Conservation (phyloP, 2,329 filamentous ascomycete species). For the Trichophaea hybrida region DNA sequence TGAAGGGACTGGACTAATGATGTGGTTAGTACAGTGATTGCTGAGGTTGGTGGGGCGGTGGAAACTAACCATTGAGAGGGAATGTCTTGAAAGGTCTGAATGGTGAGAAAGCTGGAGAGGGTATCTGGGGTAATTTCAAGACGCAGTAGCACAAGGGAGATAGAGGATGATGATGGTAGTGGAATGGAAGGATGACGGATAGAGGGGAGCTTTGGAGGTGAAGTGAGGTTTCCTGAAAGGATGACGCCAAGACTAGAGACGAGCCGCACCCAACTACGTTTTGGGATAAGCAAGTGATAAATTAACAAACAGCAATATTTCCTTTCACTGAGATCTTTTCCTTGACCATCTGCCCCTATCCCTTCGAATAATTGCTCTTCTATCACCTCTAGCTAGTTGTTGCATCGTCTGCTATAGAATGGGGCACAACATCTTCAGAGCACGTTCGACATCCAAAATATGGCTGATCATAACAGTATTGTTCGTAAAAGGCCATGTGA, state of each 20-base stretch:
- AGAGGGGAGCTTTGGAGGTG: neutral
- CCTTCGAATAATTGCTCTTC: too few species aligned
- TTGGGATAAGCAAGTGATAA: too few species aligned
- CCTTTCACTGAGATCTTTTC: too few species aligned
- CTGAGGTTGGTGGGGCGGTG: neutral
- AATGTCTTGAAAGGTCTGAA: neutral
- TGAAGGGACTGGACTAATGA: slow-evolving; percentile 19
- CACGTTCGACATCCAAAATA: too few species aligned
- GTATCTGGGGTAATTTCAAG: neutral
- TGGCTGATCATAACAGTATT: neutral
- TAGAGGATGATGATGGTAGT: neutral
- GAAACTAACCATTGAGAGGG: neutral
- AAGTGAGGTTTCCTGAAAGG: neutral
- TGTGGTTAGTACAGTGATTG: neutral
- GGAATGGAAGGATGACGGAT: neutral
- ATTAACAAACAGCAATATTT: too few species aligned
- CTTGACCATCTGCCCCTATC: too few species aligned
- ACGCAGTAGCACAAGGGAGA: neutral
- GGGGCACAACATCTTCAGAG: too few species aligned
- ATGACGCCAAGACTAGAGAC: neutral
- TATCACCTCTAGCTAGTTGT: too few species aligned
- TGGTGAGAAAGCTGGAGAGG: neutral
- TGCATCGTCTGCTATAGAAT: too few species aligned
- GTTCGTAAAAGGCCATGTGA: neutral
- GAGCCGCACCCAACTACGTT: too few species aligned